Conservation (phyloP, 495 filamentous ascomycete species). For the Letharia lupina region DNA sequence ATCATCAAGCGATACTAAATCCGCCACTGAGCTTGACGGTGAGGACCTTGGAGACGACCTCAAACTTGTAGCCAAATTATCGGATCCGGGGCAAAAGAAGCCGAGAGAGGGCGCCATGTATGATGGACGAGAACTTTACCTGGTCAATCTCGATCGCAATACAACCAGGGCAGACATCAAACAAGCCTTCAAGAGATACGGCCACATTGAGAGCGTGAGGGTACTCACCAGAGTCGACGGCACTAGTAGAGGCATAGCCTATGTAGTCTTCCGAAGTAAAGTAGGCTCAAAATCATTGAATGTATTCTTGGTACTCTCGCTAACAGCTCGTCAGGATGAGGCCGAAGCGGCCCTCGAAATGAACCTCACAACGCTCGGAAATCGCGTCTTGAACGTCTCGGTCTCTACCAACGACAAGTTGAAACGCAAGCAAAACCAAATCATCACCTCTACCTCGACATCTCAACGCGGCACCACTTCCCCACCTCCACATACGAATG, state of each 20-base stretch:
- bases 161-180: conserved; percentile 59
- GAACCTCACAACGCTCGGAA: conserved; percentile 61
- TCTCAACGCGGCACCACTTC: conserved; percentile 32
- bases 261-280: conserved; percentile 66
- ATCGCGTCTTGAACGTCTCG: conserved; percentile 61
- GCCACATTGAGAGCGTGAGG: conserved; percentile 59
- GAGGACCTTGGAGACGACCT: conserved; percentile 54
- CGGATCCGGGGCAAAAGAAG: conserved; percentile 69
- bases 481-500: conserved; percentile 27
- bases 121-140: conserved; percentile 81
- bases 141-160: conserved; percentile 61
- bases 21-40: conserved; percentile 63
- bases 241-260: conserved; percentile 63
- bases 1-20: conserved; percentile 50
- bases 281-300: conserved; percentile 27
- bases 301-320: neutral
- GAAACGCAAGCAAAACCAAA: conserved; percentile 41
- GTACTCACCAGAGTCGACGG: conserved; percentile 58
- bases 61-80: conserved; percentile 69
- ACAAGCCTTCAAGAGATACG: conserved; percentile 64
- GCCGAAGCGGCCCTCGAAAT: conserved; percentile 61
- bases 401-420: conserved; percentile 41
- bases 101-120: conserved; percentile 70
- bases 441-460: conserved; percentile 25
- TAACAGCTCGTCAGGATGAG: conserved; percentile 40